Evolutionary conservation across 1,284 basidiomycete genomes (phyloP).

Genomic region (Naganishia albida): DNA sequence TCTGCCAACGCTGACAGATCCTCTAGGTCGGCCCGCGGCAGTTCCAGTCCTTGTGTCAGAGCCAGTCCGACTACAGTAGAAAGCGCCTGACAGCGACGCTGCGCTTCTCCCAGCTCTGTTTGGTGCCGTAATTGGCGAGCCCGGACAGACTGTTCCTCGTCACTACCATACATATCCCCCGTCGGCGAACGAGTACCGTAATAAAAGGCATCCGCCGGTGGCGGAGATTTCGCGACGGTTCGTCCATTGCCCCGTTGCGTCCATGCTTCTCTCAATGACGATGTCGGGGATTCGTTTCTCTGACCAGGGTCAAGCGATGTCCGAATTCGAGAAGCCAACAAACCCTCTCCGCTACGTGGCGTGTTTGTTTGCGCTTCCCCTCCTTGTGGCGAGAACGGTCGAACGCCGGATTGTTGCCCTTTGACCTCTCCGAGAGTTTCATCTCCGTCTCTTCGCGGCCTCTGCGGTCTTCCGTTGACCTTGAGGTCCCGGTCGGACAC

Average conservation of each 20-base stretch:
- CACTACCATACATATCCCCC: conserved; percentile 56
- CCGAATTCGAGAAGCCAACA: conserved; percentile 22
- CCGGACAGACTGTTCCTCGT: conserved; percentile 8
- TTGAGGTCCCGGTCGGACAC: background rate
- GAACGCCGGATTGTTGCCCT: conserved; percentile 1
- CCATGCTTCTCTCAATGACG: conserved; percentile 27
- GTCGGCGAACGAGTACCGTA: conserved; percentile 62
- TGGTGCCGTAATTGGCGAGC: conserved; percentile 63
- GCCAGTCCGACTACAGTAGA: conserved; percentile 2
- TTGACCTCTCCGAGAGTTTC: conserved; percentile 1
- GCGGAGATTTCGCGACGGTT: conserved; percentile 28
- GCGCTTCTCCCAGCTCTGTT: conserved; percentile 74
- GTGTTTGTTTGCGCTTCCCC: background rate
- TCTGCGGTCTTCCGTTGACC: conserved; percentile 1
- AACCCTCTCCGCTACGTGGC: conserved; percentile 7
- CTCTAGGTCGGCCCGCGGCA: conserved; percentile 57
- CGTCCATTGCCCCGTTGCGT: conserved; percentile 17
- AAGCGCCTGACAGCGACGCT: conserved; percentile 51
- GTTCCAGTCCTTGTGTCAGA: conserved; percentile 6
- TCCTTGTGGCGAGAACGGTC: conserved; percentile 1
- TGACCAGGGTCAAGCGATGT: conserved; percentile 16
- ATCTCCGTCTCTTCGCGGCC: conserved; percentile 15
- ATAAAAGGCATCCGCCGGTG: conserved; percentile 63
- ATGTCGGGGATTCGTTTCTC: conserved; percentile 16
- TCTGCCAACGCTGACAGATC: conserved; percentile 52